Conservation (phyloP, 1,284 basidiomycete genomes). For the Ustilago xerochloae region DNA sequence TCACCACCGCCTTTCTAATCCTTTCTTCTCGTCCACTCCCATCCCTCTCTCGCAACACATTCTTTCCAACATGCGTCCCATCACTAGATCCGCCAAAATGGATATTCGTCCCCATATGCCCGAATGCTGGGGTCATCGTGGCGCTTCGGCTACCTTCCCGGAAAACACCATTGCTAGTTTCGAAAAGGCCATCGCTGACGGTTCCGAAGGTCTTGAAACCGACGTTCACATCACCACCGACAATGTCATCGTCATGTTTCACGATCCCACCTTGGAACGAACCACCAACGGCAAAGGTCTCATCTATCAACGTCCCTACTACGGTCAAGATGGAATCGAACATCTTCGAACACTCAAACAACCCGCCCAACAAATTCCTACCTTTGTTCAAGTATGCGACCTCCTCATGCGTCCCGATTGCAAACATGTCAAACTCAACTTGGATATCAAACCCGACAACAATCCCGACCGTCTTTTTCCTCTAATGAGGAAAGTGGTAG, state of each 20-base stretch:
- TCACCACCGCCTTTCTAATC: neutral
- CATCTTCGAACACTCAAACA: conserved; percentile 83
- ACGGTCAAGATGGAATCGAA: conserved; percentile 76
- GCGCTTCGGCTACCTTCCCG: conserved; percentile 66
- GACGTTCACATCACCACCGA: conserved; percentile 96
- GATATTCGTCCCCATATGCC: conserved; percentile 51
- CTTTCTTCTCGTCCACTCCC: neutral
- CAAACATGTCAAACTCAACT: conserved; percentile 67
- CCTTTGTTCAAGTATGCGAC: conserved; percentile 62
- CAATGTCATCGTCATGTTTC: conserved; percentile 91
- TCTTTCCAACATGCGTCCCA: conserved; percentile 43
- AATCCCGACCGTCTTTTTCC: conserved; percentile 86
- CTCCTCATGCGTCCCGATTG: conserved; percentile 63
- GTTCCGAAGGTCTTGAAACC: conserved; percentile 70
- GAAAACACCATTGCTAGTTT: conserved; percentile 67
- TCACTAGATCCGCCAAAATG: conserved; percentile 57
- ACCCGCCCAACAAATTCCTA: conserved; percentile 73
- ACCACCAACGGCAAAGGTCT: conserved; percentile 73
- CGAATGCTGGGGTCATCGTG: conserved; percentile 66
- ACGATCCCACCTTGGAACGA: conserved; percentile 78
- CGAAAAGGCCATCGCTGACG: conserved; percentile 64
- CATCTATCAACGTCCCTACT: conserved; percentile 71
- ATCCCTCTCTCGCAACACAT: neutral
- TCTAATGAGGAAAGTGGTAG: conserved; percentile 82
- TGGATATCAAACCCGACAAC: conserved; percentile 94